Conservation (phyloP, 345 rosid genomes). For the Lepidium africanum region DNA sequence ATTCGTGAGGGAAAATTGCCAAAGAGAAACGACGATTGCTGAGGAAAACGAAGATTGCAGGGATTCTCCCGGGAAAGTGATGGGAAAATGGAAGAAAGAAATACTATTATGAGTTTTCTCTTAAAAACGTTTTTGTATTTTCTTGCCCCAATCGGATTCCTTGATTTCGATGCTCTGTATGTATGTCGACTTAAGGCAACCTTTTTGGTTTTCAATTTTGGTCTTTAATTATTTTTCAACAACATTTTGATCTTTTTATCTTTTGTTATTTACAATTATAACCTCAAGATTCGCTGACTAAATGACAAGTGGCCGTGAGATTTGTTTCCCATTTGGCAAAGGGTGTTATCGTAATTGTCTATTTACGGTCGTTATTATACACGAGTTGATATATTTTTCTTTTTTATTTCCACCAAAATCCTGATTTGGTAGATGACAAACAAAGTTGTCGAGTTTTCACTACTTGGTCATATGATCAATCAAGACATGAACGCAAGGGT, state of each 20-base stretch:
- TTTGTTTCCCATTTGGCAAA: not conserved
- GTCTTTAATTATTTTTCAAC: not conserved
- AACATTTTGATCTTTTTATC: not conserved
- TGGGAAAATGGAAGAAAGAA: constrained; percentile 4
- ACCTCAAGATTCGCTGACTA: not conserved
- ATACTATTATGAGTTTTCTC: not conserved
- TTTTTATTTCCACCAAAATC: not conserved
- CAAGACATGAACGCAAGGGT: no score
- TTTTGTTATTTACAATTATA: not conserved
- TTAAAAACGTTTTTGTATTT: not conserved
- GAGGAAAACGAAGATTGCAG: not conserved
- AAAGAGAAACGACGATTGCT: constrained; percentile 9
- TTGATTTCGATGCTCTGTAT: constrained; percentile 13
- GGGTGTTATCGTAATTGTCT: constrained; percentile 4
- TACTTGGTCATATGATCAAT: no score
- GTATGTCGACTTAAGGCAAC: not conserved
- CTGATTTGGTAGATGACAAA: no score
- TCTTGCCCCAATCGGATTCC: constrained; percentile 7
- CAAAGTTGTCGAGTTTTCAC: no score
- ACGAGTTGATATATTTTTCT: constrained; percentile 4
- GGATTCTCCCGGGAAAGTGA: constrained; percentile 32
- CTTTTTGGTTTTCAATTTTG: not conserved
- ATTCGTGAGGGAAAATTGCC: constrained; percentile 9
- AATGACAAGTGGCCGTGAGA: not conserved
- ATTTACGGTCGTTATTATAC: constrained; percentile 1